Evolutionary conservation across 495 filamentous ascomycete species (phyloP), one percentile per base, ranked within the genome.

Genomic region (Penicillium daleae): DNA sequence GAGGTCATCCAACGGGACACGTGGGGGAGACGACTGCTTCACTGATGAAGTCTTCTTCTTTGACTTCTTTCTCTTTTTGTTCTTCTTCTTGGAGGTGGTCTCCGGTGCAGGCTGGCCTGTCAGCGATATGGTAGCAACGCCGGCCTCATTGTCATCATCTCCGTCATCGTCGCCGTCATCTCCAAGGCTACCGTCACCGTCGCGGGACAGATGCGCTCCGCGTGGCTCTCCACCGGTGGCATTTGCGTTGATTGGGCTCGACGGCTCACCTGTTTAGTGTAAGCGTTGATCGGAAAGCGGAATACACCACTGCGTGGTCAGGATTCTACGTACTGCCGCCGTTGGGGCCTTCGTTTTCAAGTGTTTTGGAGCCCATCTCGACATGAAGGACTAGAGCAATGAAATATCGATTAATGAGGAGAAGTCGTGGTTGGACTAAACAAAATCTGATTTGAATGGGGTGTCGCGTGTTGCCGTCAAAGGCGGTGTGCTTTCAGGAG

Each of bases 161-260:
- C 85, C 87, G 57, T 87, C 85, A 37, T 86, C 86, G 56, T 85
- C 82, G 39, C 81, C 83, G 55, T 76, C 75, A 52, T 78, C 76
- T 50, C 71, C 76, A 53, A 74, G 40, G 32, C 57, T 59, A 9
- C 71, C 68, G 67, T 82, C 81, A n/a, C 80, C 75, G 46, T 78
- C 78, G 33, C 71, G 72, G 49, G 77, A 64, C 44, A 73, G 55
- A 63, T 77, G 71, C 39, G 55, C 60, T 10, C 76, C 76, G 17
- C 73, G 71, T 48, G 76, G 71, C 62, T 76, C 73, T 35, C 71
- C 72, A 17, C 81, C 76, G 32, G 71, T 72, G 37, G 78, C 72
- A 63, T 81, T 81, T 49, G 72, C 64, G 32, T 80, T 81, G 65
- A 44, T 69, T 57, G 66, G 65, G 65, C 57, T 56, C 55, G 65